Percentiles rank a stretch among this genome's conserved stretches.
These are phyloP conservation scores for Dichotomocladium elegans DNA, from an alignment of 371 early-diverging fungal genomes.

Conservation along the genomic window DNA sequence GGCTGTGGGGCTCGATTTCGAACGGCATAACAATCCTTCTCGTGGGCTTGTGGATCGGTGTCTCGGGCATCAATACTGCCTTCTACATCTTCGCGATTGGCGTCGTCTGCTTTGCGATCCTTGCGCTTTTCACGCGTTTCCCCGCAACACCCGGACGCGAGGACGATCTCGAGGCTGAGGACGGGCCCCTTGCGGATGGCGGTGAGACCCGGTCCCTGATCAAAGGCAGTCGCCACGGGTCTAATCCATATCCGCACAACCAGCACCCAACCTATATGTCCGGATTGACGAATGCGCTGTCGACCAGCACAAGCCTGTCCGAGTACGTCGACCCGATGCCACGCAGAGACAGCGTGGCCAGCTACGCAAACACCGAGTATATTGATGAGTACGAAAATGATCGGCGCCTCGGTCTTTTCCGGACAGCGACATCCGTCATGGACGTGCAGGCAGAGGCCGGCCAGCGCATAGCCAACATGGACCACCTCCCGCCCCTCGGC, in stretches of 20 bases:
- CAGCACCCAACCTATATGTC: not conserved
- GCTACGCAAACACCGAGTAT: conserved; percentile 32
- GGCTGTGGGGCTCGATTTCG: conserved; percentile 44
- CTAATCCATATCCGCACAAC: conserved; percentile 1
- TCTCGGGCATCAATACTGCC: conserved; percentile 22
- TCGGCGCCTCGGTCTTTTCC: conserved; percentile 5
- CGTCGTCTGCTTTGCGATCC: conserved; percentile 10
- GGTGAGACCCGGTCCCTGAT: conserved; percentile 1
- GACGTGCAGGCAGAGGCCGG: conserved; percentile 32
- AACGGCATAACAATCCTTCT: conserved; percentile 30
- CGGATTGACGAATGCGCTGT: conserved; percentile 2
- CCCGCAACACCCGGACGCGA: not conserved
- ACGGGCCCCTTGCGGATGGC: too few relatives aligned
- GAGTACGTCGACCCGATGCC: conserved; percentile 9
- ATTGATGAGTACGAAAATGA: conserved; percentile 14
- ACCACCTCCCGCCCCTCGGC: conserved; percentile 36
- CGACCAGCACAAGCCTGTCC: conserved; percentile 4
- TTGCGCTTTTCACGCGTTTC: conserved; percentile 11
- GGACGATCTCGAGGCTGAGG: conserved; percentile 1
- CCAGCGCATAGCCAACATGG: conserved; percentile 19
- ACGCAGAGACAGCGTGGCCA: conserved; percentile 26
- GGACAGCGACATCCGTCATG: conserved; percentile 19
- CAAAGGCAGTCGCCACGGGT: too few relatives aligned
- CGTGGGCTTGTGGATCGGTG: conserved; percentile 30
- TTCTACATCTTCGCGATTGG: conserved; percentile 43